These are phyloP conservation scores for Chloridella minuta DNA, from an alignment of 352 stramenopile species.

Conservation along the genomic window DNA sequence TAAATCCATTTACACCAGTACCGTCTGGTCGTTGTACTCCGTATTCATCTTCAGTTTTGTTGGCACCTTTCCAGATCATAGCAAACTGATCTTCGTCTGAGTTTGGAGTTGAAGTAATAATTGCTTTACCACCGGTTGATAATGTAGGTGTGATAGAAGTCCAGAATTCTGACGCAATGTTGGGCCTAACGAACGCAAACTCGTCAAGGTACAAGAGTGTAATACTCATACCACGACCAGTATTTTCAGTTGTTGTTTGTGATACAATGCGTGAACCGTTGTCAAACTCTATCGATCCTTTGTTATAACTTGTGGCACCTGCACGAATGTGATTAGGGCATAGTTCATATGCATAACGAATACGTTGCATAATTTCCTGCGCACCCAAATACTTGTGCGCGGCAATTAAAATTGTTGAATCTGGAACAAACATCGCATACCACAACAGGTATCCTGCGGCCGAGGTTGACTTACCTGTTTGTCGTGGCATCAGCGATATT, in stretches of 20 bases:
- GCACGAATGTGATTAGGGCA: background rate
- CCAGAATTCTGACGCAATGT: background rate
- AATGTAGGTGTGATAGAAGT: background rate
- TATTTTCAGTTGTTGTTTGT: background rate
- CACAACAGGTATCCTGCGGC: background rate
- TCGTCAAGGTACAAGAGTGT: background rate
- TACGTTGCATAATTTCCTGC: background rate
- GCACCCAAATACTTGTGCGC: background rate
- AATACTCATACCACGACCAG: slow-evolving; percentile 7
- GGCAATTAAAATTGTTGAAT: background rate
- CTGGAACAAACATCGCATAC: background rate
- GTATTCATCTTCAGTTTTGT: no score
- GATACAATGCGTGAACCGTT: background rate
- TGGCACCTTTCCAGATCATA: no score
- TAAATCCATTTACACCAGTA: background rate
- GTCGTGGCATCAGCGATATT: background rate
- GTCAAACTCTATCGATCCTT: background rate
- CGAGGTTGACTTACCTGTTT: background rate
- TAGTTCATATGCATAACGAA: background rate
- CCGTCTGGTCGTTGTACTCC: no score
- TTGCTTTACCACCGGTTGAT: background rate
- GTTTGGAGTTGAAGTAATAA: background rate
- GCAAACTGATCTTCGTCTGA: background rate
- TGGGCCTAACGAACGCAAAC: background rate
- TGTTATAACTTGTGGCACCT: background rate